Percentiles rank a stretch among this genome's conserved stretches.
phyloP scores from a whole-genome alignment of 31 red algal genomes.

The Porphyra umbilicalis region DNA sequence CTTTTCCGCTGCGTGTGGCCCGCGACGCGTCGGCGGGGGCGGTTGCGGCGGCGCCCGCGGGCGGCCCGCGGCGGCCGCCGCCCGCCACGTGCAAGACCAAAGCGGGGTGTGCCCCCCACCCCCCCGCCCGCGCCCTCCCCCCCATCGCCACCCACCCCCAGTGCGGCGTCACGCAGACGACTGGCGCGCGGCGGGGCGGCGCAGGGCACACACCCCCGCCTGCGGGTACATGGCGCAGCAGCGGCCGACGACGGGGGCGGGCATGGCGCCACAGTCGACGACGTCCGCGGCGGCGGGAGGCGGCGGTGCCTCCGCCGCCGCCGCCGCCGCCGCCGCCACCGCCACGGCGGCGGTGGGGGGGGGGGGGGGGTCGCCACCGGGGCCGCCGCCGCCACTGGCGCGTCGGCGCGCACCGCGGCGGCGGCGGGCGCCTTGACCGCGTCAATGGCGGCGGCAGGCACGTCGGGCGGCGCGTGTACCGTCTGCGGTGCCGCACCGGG shows the following conservation, averaged over 20 bases:
- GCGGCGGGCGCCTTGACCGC: no score
- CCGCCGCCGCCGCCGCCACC: no score
- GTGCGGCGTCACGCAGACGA: not conserved
- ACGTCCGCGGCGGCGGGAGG: not conserved
- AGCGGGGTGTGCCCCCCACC: no score
- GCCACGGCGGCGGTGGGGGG: not conserved
- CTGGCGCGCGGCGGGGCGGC: no score
- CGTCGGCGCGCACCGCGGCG: not conserved
- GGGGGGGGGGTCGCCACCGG: not conserved
- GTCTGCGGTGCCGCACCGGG: not conserved
- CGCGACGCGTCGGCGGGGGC: no score
- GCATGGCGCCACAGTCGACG: not conserved
- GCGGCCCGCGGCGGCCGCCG: no score
- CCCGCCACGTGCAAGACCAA: no score
- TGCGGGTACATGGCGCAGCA: not conserved
- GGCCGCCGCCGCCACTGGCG: not conserved
- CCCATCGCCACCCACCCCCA: no score
- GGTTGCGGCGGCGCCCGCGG: no score
- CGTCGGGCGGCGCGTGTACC: no score
- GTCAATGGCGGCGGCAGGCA: not conserved
- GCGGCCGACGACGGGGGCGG: not conserved
- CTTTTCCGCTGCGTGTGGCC: no score
- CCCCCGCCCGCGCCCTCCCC: no score
- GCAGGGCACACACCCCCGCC: not conserved
- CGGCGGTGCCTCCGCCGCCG: not conserved